Base-by-base conservation (phyloP, 2,329 filamentous ascomycete genomes). In the Epichloe bromicola region DNA sequence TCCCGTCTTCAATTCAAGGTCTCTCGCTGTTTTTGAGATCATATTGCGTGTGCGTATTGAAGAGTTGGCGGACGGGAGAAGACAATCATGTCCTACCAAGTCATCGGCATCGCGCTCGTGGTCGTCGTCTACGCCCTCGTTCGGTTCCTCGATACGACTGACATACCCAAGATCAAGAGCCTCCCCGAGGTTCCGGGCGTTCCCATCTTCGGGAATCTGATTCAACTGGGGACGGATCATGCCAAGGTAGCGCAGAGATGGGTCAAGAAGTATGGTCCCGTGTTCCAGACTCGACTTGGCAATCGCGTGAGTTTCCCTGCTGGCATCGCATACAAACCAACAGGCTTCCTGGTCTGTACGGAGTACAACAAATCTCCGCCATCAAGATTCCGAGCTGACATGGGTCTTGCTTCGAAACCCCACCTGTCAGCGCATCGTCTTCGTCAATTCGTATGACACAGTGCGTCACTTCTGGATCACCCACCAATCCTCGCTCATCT, bases 391-490 rank as follows among this genome's bases (percentile, higher is more conserved):
- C 34, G 15, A 33, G 26, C 42, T 44, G n/a, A 44, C 23, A 10
- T 23, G 15, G 8, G 23, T 11, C n/a, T 11, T 19, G 2, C 39
- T 14, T 8, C 40, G 12, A 14, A 12, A 12, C 20, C 39, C 40
- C 36, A 15, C 36, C 15, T 12, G 15, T 2, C 73, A 74, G 65
- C 76, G 85, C 53, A 82, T 90, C 54, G 73, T 91, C 34, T 88
- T 88, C 60, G 86, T 85, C 55, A 91, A 91, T 59, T 82, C 79
- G 1, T 90, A 88, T 59, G 82, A 87, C 19, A 78, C 83, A 0
- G 85, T 90, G 36, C 80, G 78, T 50, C 74, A 83, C 56, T 72
- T 91, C 20, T 90, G 86, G 82, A 85, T 89, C 63, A 85, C 80
- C 10, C 83, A 91, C 59, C 86, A 89, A 59, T 86, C 85, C 0